Evolutionary conservation across 495 filamentous ascomycete species (phyloP).

Genomic region (Clohesyomyces aquaticus): DNA sequence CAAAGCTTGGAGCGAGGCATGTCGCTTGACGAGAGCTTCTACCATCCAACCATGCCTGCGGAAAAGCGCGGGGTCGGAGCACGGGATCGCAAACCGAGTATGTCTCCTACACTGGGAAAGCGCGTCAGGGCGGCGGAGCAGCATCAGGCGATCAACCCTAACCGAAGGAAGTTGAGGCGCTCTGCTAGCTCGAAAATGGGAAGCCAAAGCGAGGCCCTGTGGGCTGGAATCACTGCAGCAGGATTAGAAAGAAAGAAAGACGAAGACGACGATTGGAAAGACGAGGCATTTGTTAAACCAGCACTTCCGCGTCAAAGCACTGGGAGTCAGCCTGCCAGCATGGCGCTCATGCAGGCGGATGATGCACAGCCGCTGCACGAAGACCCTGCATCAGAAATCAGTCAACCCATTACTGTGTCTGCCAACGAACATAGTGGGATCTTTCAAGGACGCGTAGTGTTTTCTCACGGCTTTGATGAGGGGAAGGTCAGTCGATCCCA

Average conservation of each 20-base stretch:
- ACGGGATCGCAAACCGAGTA: conserved; percentile 59
- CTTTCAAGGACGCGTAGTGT: conserved; percentile 39
- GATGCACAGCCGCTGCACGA: conserved; percentile 15
- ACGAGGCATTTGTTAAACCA: conserved; percentile 12
- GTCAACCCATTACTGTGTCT: not conserved
- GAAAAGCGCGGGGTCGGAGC: conserved; percentile 77
- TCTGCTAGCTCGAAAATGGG: conserved; percentile 37
- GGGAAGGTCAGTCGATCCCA: conserved; percentile 28
- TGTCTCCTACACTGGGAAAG: conserved; percentile 38
- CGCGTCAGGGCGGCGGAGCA: conserved; percentile 24
- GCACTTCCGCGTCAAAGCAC: not conserved
- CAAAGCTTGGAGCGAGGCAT: conserved; percentile 90
- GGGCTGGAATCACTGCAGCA: conserved; percentile 80
- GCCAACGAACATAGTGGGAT: conserved; percentile 30
- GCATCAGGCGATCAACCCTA: conserved; percentile 16
- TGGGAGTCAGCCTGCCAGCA: not conserved
- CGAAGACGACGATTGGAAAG: conserved; percentile 46
- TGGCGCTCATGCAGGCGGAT: not conserved
- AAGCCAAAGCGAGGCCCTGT: conserved; percentile 74
- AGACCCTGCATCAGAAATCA: conserved; percentile 14
- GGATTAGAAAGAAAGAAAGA: conserved; percentile 48
- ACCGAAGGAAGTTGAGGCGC: conserved; percentile 33
- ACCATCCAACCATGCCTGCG: conserved; percentile 69
- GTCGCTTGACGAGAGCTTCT: conserved; percentile 82
- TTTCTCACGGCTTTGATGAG: conserved; percentile 40